Base-by-base conservation (phyloP, 2,329 filamentous ascomycete genomes). In the Aspergillus clavatus region DNA sequence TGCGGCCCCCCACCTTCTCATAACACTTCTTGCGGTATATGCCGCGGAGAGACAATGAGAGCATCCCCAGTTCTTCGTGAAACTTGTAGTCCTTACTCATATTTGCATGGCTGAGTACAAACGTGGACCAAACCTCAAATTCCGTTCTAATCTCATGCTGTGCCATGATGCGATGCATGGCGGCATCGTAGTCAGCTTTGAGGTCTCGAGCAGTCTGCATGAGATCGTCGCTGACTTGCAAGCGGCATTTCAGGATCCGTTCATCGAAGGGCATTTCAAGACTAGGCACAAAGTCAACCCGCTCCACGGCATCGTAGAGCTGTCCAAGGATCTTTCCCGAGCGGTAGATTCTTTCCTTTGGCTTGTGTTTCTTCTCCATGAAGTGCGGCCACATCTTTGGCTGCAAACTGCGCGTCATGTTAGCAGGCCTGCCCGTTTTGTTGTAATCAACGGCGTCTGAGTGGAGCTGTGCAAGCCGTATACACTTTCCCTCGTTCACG, bases 361-460 rank as follows among this genome's bases (percentile, higher is more conserved):
- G 57, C 27, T 72, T 71, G 31, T 72, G 53, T 12, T 71, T 75
- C 60, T 83, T 89, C 62, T 89, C 85, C 83, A 94, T 91, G 62
- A 91, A 97, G 63, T 96, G 91, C 0, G 89, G 93, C 79, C 82
- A 95, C 43, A 57, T 70, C 5, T 57, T 72, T 0, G 86, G 82
- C n/a, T 74, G 72, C 3, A 93, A 71, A 0, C 75, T 70, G 29
- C 71, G 68, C 5, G 74, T 72, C 73, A 95, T 85, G 16, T 76
- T 69, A 0, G 90, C 91, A 0, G 86, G 80, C 7, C 84, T 77
- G 0, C 93, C 93, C 1, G 88, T 91, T 70, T 98, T 98, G 36
- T 87, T 83, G 61, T 93, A 98, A 64, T 98, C 93, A 1, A 98
- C 93, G 0, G 93, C 91, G 55, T 83, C 82, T 0, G 93, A 97